A percentile compares a stretch with the other conserved stretches of the same genome.
Conservation (phyloP, 1,284 basidiomycete genomes). For the Fomitopsis palustris region DNA sequence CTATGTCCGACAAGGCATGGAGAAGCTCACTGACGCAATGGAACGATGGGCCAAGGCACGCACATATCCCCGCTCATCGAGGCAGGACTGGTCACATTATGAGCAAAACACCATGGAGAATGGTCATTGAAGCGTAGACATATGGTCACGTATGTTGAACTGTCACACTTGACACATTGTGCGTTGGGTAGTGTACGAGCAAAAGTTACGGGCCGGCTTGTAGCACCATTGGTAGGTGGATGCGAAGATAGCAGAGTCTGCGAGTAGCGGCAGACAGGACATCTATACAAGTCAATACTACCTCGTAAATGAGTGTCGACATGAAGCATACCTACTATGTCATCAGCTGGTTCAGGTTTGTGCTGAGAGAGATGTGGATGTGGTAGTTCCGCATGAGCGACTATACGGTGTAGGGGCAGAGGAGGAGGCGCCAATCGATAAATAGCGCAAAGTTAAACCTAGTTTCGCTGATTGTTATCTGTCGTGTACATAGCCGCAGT, state of each 20-base stretch:
- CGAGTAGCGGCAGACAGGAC: conserved; percentile 95
- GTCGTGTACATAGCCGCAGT: too few species aligned
- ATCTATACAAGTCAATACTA: conserved; percentile 44
- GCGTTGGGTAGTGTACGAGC: conserved; percentile 47
- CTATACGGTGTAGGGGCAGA: neutral
- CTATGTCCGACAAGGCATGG: neutral
- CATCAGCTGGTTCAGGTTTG: conserved; percentile 25
- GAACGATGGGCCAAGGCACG: too few species aligned
- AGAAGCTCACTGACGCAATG: neutral
- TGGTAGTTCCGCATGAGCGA: conserved; percentile 55
- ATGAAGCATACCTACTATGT: conserved; percentile 54
- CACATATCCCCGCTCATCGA: too few species aligned
- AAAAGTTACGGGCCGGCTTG: conserved; percentile 50
- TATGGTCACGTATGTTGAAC: conserved; percentile 80
- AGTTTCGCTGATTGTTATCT: too few species aligned
- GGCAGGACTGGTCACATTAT: too few species aligned
- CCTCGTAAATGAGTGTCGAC: neutral
- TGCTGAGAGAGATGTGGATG: conserved; percentile 49
- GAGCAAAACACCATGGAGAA: too few species aligned
- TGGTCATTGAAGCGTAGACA: conserved; percentile 56
- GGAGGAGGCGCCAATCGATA: too few species aligned
- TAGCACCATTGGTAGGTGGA: conserved; percentile 49
- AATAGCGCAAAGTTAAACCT: too few species aligned
- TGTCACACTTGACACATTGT: conserved; percentile 66
- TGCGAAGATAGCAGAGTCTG: conserved; percentile 80